Conservation (phyloP, 2,329 filamentous ascomycete species). For the Colletotrichum sp. region DNA sequence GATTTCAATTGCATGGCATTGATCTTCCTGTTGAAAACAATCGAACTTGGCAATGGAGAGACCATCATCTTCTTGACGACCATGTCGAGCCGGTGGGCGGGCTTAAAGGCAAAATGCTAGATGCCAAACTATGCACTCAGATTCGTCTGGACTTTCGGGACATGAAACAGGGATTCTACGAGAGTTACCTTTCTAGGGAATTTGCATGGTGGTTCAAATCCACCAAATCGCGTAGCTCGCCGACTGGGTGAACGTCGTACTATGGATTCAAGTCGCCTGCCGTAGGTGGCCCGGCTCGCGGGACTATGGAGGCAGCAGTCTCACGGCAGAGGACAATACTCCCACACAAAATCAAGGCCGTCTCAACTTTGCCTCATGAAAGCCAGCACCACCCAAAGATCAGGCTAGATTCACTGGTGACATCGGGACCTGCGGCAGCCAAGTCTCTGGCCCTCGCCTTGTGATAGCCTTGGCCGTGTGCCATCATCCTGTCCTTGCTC, state of each 20-base stretch:
- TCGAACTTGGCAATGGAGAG: neutral
- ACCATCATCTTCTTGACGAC: neutral
- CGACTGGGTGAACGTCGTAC: neutral
- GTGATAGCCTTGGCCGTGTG: neutral
- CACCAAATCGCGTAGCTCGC: neutral
- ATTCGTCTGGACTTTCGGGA: neutral
- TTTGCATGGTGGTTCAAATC: neutral
- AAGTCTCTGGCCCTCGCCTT: neutral
- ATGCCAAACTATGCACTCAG: neutral
- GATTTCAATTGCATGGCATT: rapidly evolving
- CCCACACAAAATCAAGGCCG: neutral
- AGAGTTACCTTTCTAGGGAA: neutral
- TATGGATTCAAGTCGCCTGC: neutral
- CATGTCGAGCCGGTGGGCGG: neutral
- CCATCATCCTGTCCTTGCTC: neutral
- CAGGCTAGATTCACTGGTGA: neutral
- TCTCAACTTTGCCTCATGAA: constrained; percentile 19
- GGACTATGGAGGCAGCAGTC: neutral
- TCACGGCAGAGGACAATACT: neutral
- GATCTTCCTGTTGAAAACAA: neutral
- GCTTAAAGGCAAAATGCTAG: neutral
- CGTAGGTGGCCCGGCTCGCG: neutral
- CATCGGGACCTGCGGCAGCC: constrained; percentile 1
- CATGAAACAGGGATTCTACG: neutral
- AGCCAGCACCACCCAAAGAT: neutral